Evolutionary conservation across 257 asterid species (phyloP).

Genomic region (Paulownia fortunei): DNA sequence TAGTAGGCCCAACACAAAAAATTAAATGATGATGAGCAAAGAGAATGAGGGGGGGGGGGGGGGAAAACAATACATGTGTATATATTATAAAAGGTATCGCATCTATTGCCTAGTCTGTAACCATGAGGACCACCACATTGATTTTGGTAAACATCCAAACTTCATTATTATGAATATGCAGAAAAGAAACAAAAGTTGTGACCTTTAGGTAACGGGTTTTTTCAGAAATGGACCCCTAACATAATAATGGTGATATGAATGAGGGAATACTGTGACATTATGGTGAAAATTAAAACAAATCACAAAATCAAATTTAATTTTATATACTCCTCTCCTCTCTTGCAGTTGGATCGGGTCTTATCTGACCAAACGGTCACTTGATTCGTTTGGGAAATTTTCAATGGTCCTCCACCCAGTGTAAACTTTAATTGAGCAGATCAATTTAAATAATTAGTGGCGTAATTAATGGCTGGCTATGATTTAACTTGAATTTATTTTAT

Average conservation of each 20-base stretch:
- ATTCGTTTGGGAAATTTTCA: not conserved
- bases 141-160: not conserved
- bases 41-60: not conserved
- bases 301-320: no score
- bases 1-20: conserved; percentile 24
- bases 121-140: not conserved
- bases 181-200: not conserved
- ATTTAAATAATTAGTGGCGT: not conserved
- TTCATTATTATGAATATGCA: not conserved
- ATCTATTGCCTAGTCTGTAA: not conserved
- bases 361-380: not conserved
- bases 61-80: no score
- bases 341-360: no score
- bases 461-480: not conserved
- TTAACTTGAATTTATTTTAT: no score
- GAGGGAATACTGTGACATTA: no score
- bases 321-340: no score
- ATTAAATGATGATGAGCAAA: not conserved
- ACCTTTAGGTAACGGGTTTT: not conserved
- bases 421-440: not conserved
- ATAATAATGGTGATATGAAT: not conserved
- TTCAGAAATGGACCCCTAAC: not conserved
- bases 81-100: not conserved
- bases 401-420: not conserved
- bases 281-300: not conserved